phyloP scores from a whole-genome alignment of 1,139 yeast genomes.

The Kodamaea fungicola region DNA sequence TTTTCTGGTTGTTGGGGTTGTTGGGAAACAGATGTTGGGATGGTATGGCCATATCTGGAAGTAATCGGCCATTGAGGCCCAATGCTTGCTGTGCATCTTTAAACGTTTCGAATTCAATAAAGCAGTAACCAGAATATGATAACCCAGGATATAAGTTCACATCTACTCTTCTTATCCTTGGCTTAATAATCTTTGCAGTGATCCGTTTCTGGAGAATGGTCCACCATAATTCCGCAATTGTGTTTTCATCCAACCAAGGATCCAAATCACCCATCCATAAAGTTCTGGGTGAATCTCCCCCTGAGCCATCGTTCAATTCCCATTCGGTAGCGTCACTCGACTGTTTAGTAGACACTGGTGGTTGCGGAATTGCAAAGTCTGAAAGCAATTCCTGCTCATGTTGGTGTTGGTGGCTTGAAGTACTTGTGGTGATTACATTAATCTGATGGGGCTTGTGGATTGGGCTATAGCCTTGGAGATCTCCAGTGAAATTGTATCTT shows the following conservation, averaged over 20 bases:
- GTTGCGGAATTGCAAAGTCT: conserved; percentile 40
- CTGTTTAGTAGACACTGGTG: conserved; percentile 40
- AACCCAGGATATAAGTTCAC: conserved; percentile 27
- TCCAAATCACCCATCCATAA: conserved; percentile 82
- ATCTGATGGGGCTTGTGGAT: no score
- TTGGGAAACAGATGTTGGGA: conserved; percentile 41
- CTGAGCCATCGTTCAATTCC: conserved; percentile 7
- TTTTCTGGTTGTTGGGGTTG: conserved; percentile 53
- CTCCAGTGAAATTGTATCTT: no score
- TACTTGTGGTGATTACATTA: conserved; percentile 20
- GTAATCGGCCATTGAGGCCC: conserved; percentile 58
- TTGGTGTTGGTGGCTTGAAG: conserved; percentile 44
- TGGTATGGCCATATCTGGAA: conserved; percentile 55
- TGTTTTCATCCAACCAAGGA: conserved; percentile 65
- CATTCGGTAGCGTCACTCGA: conserved; percentile 24
- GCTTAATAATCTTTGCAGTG: conserved; percentile 52
- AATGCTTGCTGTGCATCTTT: conserved; percentile 67
- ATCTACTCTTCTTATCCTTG: conserved; percentile 28
- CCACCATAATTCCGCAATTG: conserved; percentile 61
- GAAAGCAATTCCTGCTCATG: conserved; percentile 45
- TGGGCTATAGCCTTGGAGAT: no score
- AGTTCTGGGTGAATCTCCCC: conserved; percentile 44
- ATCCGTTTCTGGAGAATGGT: conserved; percentile 38
- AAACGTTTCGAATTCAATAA: conserved; percentile 60
- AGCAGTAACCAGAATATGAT: conserved; percentile 71